A percentile compares a stretch with the other conserved stretches of the same genome.
These are phyloP conservation scores for Lagenaria siceraria DNA, from an alignment of 306 rosid species.

Conservation along the genomic window DNA sequence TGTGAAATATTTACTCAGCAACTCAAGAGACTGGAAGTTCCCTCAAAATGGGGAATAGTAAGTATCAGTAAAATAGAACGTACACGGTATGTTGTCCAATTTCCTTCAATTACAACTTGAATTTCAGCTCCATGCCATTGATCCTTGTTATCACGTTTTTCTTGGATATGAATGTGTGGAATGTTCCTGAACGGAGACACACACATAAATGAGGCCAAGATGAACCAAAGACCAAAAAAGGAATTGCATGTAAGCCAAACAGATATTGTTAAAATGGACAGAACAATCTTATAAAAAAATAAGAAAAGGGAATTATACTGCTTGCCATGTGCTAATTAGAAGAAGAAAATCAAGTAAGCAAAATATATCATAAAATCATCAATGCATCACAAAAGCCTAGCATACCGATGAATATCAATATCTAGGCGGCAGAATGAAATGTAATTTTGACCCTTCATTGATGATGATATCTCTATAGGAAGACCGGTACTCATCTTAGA, in stretches of 20 bases:
- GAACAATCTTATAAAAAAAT: neutral
- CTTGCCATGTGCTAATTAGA: neutral
- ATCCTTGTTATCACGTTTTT: conserved; percentile 55
- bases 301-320: neutral
- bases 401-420: conserved; percentile 87
- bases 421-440: conserved; percentile 81
- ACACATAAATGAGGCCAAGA: conserved; percentile 11
- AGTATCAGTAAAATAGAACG: conserved; percentile 2
- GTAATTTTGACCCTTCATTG: conserved; percentile 72
- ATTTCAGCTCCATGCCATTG: conserved; percentile 88
- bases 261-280: neutral
- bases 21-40: neutral
- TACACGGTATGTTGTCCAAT: conserved; percentile 98
- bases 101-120: conserved; percentile 97
- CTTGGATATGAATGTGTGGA: conserved; percentile 85
- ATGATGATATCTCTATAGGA: conserved; percentile 79
- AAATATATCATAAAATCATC: neutral
- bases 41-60: neutral
- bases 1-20: neutral
- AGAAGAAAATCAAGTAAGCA: neutral
- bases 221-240: neutral
- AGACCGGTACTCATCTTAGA: conserved; percentile 99
- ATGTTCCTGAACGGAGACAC: conserved; percentile 54
- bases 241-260: neutral
- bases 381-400: neutral